These are phyloP conservation scores for Scytalidium lignicola DNA, from an alignment of 2,329 filamentous ascomycete species.

Conservation along the genomic window DNA sequence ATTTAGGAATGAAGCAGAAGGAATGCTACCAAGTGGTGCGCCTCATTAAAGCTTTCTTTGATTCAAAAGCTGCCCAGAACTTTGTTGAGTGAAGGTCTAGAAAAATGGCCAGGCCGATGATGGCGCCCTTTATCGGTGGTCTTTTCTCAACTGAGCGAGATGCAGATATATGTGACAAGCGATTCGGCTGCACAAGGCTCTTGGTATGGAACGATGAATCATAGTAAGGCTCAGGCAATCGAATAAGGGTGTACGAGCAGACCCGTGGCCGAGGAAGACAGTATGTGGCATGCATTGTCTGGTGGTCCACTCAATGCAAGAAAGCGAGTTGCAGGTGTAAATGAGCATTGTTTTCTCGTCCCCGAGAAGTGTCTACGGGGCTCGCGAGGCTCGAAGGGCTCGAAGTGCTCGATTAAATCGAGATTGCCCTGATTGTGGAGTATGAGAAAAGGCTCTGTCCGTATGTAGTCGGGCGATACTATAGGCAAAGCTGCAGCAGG, in stretches of 20 bases:
- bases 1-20: background rate
- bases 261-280: background rate
- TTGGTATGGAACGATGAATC: too few species aligned
- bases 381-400: too few species aligned
- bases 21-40: background rate
- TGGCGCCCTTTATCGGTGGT: too few species aligned
- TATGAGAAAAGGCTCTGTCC: background rate
- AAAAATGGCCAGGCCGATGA: too few species aligned
- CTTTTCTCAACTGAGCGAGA: too few species aligned
- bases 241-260: background rate
- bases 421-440: background rate
- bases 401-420: too few species aligned
- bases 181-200: too few species aligned
- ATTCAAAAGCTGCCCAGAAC: too few species aligned
- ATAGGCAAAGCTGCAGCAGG: background rate
- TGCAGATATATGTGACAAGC: too few species aligned
- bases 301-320: background rate
- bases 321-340: background rate
- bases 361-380: too few species aligned
- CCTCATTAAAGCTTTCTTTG: background rate
- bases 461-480: background rate
- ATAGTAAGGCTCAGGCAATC: background rate
- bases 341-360: too few species aligned
- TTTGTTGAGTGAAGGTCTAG: too few species aligned
- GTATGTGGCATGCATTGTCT: background rate